A percentile compares a stretch with the other conserved stretches of the same genome.
Evolutionary conservation across 108 stramenopile genomes (phyloP).

Genomic region (Ochromonas danica): DNA sequence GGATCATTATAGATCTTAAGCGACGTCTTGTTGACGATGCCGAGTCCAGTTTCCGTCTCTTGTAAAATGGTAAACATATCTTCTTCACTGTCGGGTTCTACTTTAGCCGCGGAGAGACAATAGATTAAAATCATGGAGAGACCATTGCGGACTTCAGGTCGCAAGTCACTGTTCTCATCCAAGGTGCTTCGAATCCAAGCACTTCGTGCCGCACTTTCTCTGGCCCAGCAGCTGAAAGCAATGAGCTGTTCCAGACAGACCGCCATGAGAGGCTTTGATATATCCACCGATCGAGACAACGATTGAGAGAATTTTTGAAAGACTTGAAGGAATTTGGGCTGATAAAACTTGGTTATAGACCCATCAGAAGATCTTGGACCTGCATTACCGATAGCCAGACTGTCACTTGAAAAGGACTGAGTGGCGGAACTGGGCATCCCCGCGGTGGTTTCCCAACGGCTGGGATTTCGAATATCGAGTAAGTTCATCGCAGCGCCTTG

Average conservation of each 20-base stretch:
- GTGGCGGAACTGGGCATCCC: no score
- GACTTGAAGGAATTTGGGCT: constrained; percentile 23
- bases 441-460: no score
- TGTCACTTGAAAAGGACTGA: no score
- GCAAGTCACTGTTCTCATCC: constrained; percentile 19
- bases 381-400: no score
- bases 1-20: constrained; percentile 37
- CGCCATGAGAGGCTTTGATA: not conserved
- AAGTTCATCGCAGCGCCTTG: no score
- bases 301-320: not conserved
- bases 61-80: constrained; percentile 23
- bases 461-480: no score
- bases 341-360: constrained; percentile 14
- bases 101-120: not conserved
- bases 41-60: constrained; percentile 11
- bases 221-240: constrained; percentile 1
- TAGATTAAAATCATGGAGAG: constrained; percentile 25
- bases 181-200: not conserved
- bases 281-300: not conserved
- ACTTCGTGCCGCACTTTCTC: not conserved
- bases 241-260: constrained; percentile 6
- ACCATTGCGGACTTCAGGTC: constrained; percentile 31
- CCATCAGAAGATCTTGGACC: no score
- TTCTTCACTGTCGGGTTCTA: not conserved
- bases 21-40: constrained; percentile 35